These are phyloP conservation scores for Catunica adiposa DNA, from an alignment of 2,329 filamentous ascomycete species.

Conservation along the genomic window DNA sequence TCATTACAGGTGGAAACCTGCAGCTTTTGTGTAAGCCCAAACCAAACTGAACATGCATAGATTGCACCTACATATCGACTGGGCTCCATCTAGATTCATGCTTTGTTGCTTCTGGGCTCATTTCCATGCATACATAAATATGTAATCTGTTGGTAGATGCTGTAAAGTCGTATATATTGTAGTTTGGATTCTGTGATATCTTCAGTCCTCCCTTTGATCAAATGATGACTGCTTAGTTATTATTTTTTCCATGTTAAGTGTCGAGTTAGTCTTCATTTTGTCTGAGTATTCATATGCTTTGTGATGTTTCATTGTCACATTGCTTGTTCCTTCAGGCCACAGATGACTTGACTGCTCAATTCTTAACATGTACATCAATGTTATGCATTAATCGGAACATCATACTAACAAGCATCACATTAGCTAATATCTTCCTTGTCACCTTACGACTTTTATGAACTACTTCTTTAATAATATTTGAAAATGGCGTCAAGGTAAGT, in stretches of 20 bases:
- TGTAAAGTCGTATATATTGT: background rate
- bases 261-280: no score
- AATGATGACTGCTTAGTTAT: no score
- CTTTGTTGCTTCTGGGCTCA: background rate
- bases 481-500: constrained; percentile 40
- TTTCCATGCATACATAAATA: background rate
- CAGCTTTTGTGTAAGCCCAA: constrained; percentile 9
- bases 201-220: no score
- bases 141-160: background rate
- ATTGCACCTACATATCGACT: background rate
- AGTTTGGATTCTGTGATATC: background rate
- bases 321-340: background rate
- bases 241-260: no score
- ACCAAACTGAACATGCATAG: background rate
- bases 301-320: background rate
- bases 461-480: constrained; percentile 19
- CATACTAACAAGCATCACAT: no score
- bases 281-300: no score
- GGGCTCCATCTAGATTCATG: background rate
- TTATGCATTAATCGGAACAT: no score
- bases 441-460: background rate
- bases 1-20: constrained; percentile 4
- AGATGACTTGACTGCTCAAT: background rate
- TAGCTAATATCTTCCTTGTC: background rate
- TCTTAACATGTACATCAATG: no score